These are phyloP conservation scores for Pseudocercospora eumusae DNA, from an alignment of 2,329 filamentous ascomycete species.

Conservation along the genomic window DNA sequence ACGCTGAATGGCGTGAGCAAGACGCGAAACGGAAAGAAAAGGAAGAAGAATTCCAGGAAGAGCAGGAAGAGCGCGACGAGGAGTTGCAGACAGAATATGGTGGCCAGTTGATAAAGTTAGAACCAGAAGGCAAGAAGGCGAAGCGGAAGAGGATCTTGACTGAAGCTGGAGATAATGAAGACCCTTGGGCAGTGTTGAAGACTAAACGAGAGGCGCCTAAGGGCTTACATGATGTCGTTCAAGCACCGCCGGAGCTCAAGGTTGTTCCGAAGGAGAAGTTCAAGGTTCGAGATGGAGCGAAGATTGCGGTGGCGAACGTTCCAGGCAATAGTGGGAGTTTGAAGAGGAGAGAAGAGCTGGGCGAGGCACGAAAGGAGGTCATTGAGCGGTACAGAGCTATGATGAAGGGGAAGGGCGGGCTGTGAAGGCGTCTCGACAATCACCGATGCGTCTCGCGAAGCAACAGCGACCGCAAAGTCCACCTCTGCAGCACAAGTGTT, in stretches of 20 bases:
- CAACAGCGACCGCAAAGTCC: background rate
- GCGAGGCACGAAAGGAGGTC: constrained; percentile 67
- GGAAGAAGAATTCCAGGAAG: constrained; percentile 69
- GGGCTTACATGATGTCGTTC: constrained; percentile 61
- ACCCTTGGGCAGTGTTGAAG: constrained; percentile 77
- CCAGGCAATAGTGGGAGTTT: constrained; percentile 70
- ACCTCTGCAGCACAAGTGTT: too few relatives aligned
- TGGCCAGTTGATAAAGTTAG: constrained; percentile 64
- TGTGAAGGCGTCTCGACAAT: constrained; percentile 11
- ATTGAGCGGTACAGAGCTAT: constrained; percentile 71
- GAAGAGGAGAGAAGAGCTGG: constrained; percentile 70
- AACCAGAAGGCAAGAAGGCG: constrained; percentile 54
- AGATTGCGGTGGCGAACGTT: constrained; percentile 67
- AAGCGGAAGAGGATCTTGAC: constrained; percentile 48
- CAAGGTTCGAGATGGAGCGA: constrained; percentile 64
- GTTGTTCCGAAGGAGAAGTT: constrained; percentile 64
- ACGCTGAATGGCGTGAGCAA: constrained; percentile 67
- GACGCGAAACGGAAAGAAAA: constrained; percentile 76
- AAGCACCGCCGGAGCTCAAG: constrained; percentile 74
- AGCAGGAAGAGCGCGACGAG: constrained; percentile 65
- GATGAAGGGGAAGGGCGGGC: constrained; percentile 55
- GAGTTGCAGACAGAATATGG: constrained; percentile 64
- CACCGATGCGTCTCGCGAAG: background rate
- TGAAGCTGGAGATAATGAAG: constrained; percentile 58
- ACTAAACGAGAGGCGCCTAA: constrained; percentile 60